Evolutionary conservation across 805 yeast species (phyloP).

Genomic region (Lipomyces starkeyi): DNA sequence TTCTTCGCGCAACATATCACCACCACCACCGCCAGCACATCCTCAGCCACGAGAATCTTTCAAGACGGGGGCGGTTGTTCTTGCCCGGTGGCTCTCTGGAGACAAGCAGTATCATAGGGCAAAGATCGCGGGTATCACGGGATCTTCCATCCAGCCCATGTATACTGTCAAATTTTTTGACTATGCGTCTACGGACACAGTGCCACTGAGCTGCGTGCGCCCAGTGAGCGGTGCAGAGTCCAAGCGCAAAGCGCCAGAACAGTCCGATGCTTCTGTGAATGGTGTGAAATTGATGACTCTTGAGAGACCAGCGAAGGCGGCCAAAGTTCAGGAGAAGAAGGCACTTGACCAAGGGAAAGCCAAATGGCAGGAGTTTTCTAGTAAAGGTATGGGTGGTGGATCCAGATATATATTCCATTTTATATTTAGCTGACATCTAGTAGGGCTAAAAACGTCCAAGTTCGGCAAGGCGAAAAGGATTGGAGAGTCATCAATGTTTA

Average conservation of each 20-base stretch:
- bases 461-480: slow-evolving; percentile 29
- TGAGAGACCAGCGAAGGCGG: slow-evolving; percentile 5
- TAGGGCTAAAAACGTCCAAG: slow-evolving; percentile 20
- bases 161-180: slow-evolving; percentile 42
- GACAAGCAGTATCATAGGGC: slow-evolving; percentile 43
- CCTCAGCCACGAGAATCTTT: slow-evolving; percentile 1
- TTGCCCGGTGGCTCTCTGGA: slow-evolving; percentile 43
- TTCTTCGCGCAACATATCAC: background rate
- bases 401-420: background rate
- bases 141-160: slow-evolving; percentile 39
- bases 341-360: slow-evolving; percentile 38
- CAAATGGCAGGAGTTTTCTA: slow-evolving; percentile 44
- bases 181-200: slow-evolving; percentile 38
- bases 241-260: slow-evolving; percentile 18
- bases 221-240: background rate
- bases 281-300: background rate
- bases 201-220: slow-evolving; percentile 31
- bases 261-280: background rate
- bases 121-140: slow-evolving; percentile 42
- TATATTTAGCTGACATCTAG: background rate
- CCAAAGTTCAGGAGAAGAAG: slow-evolving; percentile 3
- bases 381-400: slow-evolving; percentile 21
- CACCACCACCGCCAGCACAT: slow-evolving; percentile 15
- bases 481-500: slow-evolving; percentile 40
- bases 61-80: slow-evolving; percentile 39